A percentile compares a stretch with the other conserved stretches of the same genome.
Conservation (phyloP, 2,329 filamentous ascomycete genomes). For the Xylariaceae sp. region DNA sequence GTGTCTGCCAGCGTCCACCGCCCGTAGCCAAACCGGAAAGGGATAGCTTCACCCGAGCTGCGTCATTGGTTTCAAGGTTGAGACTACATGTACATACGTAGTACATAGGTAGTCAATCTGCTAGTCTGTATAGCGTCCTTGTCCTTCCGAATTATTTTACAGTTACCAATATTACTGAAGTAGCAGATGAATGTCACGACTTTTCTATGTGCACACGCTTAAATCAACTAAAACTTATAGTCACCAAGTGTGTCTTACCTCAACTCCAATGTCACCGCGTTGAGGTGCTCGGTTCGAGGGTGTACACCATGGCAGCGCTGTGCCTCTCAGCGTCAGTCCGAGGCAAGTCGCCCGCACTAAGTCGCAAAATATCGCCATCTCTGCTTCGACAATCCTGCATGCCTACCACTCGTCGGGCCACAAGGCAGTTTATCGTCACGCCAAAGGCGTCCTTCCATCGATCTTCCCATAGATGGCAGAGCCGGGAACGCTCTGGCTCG, state of each 20-base stretch:
- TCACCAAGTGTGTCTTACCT: background rate
- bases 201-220: background rate
- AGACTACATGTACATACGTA: too few species aligned
- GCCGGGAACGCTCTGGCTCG: constrained; percentile 50
- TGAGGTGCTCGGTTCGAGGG: background rate
- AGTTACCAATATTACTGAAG: too few species aligned
- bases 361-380: constrained; percentile 18
- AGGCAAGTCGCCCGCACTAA: constrained; percentile 20
- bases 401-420: constrained; percentile 21
- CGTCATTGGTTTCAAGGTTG: constrained; percentile 28
- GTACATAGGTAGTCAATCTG: background rate
- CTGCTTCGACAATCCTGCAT: constrained; percentile 25
- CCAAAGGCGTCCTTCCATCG: constrained; percentile 44
- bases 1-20: constrained; percentile 29
- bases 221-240: background rate
- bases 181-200: background rate
- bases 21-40: constrained; percentile 18
- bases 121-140: background rate
- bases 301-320: constrained; percentile 28
- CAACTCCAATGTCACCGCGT: background rate
- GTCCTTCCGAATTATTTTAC: background rate
- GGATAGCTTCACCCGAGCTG: constrained; percentile 24
- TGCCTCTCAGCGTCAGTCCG: constrained; percentile 21
- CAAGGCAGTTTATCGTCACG: constrained; percentile 29
- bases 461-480: constrained; percentile 47